Evolutionary conservation across 345 rosid genomes (phyloP), one percentile per base, ranked within the genome.

Genomic region (Zanthoxylum bungeanum): DNA sequence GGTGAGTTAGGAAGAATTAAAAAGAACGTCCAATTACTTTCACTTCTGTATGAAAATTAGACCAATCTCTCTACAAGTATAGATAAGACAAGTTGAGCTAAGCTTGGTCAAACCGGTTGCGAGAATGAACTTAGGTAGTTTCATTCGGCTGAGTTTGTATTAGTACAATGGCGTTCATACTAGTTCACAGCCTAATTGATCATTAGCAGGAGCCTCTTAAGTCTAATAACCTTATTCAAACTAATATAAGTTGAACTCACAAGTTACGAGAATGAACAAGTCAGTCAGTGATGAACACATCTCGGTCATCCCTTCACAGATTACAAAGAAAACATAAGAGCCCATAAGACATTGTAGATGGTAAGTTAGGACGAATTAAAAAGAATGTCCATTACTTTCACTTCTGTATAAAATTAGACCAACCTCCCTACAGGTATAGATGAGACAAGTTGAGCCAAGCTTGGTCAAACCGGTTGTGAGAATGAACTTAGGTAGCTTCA

Each of bases 251-350:
- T n/a, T n/a, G n/a, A n/a, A n/a, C n/a, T n/a, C n/a, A n/a, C n/a
- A n/a, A n/a, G n/a, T n/a, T n/a, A n/a, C n/a, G n/a, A n/a, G n/a
- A n/a, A n/a, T n/a, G n/a, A n/a, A n/a, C n/a, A n/a, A n/a, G n/a
- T n/a, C n/a, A n/a, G 94, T 82, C 25, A 88, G 83, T 28, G 96
- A 93, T 68, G 98, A 88, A 63, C 92, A 87, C 27, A 95, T 80
- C 81, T 93, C 93, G 46, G 98, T 91, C 97, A 93, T 87, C 69
- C 97, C 98, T 93, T 61, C 33, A 68, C 50, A 52, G 64, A 53
- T 69, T 49, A 64, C 58, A 61, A 31, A 17, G 22, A 19, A 64
- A 55, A 39, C 9, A 63, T n/a, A 6, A 30, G 62, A 74, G 39
- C 51, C 5, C 40, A 68, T 36, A 19, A 66, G 33, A 75, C 22